These are phyloP conservation scores for Leucocoprinus leucothites DNA, from an alignment of 768 basidiomycete species.

Conservation along the genomic window DNA sequence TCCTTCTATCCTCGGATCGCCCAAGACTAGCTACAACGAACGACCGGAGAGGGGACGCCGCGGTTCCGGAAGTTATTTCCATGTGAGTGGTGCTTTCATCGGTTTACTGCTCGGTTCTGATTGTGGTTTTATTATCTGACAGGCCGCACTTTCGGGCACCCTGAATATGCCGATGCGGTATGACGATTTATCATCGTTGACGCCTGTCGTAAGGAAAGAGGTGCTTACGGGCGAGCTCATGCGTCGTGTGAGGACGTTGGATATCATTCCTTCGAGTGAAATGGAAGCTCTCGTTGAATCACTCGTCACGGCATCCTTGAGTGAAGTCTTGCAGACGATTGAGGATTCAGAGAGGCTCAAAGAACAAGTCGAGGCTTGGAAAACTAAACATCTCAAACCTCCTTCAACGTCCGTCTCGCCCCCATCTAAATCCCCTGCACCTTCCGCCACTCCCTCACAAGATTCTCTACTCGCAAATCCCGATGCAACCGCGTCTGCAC, in stretches of 20 bases:
- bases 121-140: background rate
- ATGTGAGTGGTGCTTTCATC: slow-evolving; percentile 42
- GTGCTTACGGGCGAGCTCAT: slow-evolving; percentile 81
- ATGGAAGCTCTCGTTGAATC: slow-evolving; percentile 68
- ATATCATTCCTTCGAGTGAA: slow-evolving; percentile 50
- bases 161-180: slow-evolving; percentile 84
- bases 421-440: slow-evolving; percentile 29
- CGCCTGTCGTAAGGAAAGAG: slow-evolving; percentile 85
- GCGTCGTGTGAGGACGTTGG: slow-evolving; percentile 63
- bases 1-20: slow-evolving; percentile 45
- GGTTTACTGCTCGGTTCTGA: background rate
- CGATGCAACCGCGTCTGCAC: slow-evolving; percentile 81
- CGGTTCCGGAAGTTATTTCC: slow-evolving; percentile 85
- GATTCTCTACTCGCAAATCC: slow-evolving; percentile 71
- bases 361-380: slow-evolving; percentile 55
- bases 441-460: slow-evolving; percentile 50
- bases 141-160: slow-evolving; percentile 82
- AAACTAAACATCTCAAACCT: slow-evolving; percentile 17
- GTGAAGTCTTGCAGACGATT: slow-evolving; percentile 73
- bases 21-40: slow-evolving; percentile 49
- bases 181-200: slow-evolving; percentile 76
- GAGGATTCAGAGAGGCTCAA: slow-evolving; percentile 65
- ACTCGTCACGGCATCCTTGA: slow-evolving; percentile 66
- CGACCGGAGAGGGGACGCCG: slow-evolving; percentile 65
- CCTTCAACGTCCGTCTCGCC: slow-evolving; percentile 18